phyloP scores from a whole-genome alignment of 371 early-diverging fungal genomes.

The Smittium mucronatum region DNA sequence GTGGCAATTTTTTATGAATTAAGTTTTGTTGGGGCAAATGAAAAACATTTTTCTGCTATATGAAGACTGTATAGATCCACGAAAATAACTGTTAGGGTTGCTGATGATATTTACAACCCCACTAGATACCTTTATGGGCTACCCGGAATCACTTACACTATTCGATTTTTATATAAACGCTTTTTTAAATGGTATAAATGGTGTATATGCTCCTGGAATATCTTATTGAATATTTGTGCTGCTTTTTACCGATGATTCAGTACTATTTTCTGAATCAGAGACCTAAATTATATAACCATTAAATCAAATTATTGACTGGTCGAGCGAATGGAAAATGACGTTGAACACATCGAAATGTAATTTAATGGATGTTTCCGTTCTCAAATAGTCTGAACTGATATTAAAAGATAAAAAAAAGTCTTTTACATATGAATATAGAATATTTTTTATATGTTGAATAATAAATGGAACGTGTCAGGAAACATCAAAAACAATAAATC shows the following conservation, averaged over 20 bases:
- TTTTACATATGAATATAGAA: no score
- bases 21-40: not conserved
- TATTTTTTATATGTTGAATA: no score
- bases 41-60: not conserved
- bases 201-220: not conserved
- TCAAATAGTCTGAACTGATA: no score
- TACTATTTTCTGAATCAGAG: not conserved
- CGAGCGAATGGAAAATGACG: not conserved
- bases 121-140: no score
- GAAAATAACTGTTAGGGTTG: not conserved
- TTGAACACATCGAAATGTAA: not conserved
- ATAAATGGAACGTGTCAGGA: no score
- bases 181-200: slow-evolving; percentile 2
- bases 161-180: slow-evolving; percentile 6
- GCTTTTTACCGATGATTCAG: slow-evolving; percentile 7
- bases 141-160: not conserved
- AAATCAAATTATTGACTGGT: not conserved
- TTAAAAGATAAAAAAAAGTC: no score
- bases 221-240: not conserved
- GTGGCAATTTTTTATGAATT: not conserved
- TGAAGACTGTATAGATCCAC: not conserved
- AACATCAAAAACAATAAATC: no score
- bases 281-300: not conserved
- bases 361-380: no score
- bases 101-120: not conserved